Percentiles rank a stretch among this genome's conserved stretches.
Evolutionary conservation across 2,329 filamentous ascomycete genomes (phyloP).

Genomic region (Calonectria montana): DNA sequence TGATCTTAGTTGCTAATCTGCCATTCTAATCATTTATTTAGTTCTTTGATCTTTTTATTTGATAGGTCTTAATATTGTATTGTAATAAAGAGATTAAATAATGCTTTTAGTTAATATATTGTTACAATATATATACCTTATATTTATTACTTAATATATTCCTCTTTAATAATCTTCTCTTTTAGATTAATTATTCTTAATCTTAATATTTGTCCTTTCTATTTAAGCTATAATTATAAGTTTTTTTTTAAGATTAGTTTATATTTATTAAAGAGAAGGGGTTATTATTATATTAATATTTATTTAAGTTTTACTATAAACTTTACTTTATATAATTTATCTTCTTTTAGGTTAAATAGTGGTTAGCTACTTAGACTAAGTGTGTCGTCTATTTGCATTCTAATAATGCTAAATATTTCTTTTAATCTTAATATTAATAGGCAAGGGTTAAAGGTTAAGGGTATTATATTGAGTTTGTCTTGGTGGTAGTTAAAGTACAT

Average conservation of each 20-base stretch:
- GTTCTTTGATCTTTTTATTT: not conserved
- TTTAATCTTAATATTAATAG: not conserved
- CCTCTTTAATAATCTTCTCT: not conserved
- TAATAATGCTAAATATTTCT: not conserved
- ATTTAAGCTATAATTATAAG: too few species aligned
- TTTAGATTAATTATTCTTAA: too few species aligned
- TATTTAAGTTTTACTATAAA: not conserved
- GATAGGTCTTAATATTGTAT: not conserved
- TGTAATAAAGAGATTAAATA: not conserved
- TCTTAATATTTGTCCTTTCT: too few species aligned
- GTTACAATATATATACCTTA: not conserved
- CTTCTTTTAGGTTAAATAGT: not conserved
- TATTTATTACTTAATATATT: not conserved
- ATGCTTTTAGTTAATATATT: not conserved
- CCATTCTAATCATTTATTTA: too few species aligned
- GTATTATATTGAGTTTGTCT: not conserved
- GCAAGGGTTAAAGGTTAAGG: not conserved
- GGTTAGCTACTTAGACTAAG: not conserved
- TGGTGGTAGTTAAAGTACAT: not conserved
- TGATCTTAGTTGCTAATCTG: too few species aligned
- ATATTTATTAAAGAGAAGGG: too few species aligned
- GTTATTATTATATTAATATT: not conserved
- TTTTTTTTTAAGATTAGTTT: too few species aligned
- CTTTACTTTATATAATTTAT: not conserved
- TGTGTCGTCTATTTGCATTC: not conserved